phyloP scores from a whole-genome alignment of 163 green algal genomes.

The Chloromonas sp. region DNA sequence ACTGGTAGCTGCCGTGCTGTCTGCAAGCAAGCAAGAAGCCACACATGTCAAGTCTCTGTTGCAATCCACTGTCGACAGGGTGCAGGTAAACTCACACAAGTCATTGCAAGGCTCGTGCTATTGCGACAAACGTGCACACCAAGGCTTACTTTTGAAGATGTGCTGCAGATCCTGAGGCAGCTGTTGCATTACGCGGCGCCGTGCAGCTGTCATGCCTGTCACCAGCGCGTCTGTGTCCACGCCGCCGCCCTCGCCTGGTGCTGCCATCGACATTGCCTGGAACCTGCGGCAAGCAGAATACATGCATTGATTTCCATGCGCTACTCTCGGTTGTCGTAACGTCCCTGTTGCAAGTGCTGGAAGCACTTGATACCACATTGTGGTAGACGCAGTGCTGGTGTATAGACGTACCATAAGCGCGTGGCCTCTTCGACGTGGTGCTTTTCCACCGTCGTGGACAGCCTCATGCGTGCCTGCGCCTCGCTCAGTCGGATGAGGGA shows the following conservation, averaged over 20 bases:
- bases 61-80: neutral
- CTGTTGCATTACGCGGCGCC: neutral
- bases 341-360: too few species aligned
- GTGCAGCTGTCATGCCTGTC: neutral
- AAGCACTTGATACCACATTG: too few species aligned
- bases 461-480: constrained; percentile 81
- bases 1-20: neutral
- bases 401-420: constrained; percentile 47
- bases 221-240: neutral
- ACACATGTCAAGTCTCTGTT: too few species aligned
- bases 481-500: constrained; percentile 88
- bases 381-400: too few species aligned
- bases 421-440: constrained; percentile 60
- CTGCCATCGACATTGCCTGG: neutral
- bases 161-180: neutral
- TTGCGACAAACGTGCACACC: too few species aligned
- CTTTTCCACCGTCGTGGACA: constrained; percentile 46
- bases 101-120: neutral
- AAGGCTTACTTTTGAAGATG: neutral
- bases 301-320: neutral
- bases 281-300: neutral
- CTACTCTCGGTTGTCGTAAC: too few species aligned
- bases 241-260: neutral
- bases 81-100: neutral
- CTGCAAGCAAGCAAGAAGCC: neutral